Conservation (phyloP, 2,329 filamentous ascomycete species). For the Cordyceps farinosa region DNA sequence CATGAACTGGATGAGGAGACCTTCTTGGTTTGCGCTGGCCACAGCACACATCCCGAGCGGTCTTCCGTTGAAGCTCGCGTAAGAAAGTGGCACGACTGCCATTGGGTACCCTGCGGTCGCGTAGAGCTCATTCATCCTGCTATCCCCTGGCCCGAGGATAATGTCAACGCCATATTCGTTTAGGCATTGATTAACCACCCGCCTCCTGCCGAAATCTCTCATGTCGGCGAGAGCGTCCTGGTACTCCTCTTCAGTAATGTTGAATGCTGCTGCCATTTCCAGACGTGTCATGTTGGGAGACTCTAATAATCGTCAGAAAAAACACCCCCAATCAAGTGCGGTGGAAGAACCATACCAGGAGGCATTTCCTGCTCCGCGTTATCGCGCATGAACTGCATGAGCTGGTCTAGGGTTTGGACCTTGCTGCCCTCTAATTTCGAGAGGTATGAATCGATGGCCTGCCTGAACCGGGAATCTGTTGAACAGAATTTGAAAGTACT, state of each 20-base stretch:
- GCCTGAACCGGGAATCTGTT: not conserved
- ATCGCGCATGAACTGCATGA: conserved; percentile 4
- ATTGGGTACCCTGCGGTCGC: not conserved
- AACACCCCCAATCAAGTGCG: not conserved
- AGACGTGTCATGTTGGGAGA: conserved; percentile 2
- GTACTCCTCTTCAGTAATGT: not conserved
- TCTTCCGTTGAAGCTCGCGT: conserved; percentile 1
- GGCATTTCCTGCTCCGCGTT: conserved; percentile 6
- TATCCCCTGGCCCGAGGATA: conserved; percentile 1
- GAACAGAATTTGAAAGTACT: no score
- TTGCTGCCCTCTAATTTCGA: not conserved
- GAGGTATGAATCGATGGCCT: not conserved
- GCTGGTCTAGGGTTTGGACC: not conserved
- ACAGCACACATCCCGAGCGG: conserved; percentile 4
- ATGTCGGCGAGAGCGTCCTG: conserved; percentile 1
- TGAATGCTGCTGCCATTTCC: not conserved
- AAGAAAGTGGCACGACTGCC: not conserved
- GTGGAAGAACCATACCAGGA: not conserved
- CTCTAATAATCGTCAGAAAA: not conserved
- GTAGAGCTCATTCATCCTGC: conserved; percentile 3
- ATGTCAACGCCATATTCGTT: not conserved
- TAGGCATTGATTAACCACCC: not conserved
- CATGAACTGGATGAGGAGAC: conserved; percentile 5
- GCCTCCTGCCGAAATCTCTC: conserved; percentile 5
- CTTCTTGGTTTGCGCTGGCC: not conserved